Conservation (phyloP, 345 rosid genomes). For the Eucalyptus tenuipes region DNA sequence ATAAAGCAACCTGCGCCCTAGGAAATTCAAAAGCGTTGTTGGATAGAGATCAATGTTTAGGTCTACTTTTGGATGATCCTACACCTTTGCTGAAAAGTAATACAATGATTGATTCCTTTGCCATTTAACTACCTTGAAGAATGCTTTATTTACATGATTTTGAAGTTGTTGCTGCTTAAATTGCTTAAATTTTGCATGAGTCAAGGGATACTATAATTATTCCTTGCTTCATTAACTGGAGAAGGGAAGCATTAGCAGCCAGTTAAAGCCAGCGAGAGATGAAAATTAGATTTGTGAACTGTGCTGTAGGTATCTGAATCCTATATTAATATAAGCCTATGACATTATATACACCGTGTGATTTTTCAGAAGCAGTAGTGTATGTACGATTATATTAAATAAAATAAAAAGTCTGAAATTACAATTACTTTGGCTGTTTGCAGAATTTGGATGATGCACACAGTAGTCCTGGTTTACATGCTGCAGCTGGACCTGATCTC, state of each 20-base stretch:
- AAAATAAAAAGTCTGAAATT: background rate
- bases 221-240: background rate
- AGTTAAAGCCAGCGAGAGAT: background rate
- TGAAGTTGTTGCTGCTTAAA: background rate
- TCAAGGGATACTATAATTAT: background rate
- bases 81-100: background rate
- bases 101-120: background rate
- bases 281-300: background rate
- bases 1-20: background rate
- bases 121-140: background rate
- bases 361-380: background rate
- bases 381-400: no score
- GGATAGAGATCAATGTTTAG: background rate
- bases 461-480: constrained; percentile 92
- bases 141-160: background rate
- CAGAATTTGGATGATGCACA: constrained; percentile 90
- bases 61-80: background rate
- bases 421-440: background rate
- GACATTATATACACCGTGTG: background rate
- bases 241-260: background rate
- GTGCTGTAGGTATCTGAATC: background rate
- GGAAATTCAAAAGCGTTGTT: background rate
- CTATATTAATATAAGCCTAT: background rate
- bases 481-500: constrained; percentile 94
- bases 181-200: background rate